phyloP scores from a whole-genome alignment of 2,329 filamentous ascomycete species.

The Xylariales sp. region DNA sequence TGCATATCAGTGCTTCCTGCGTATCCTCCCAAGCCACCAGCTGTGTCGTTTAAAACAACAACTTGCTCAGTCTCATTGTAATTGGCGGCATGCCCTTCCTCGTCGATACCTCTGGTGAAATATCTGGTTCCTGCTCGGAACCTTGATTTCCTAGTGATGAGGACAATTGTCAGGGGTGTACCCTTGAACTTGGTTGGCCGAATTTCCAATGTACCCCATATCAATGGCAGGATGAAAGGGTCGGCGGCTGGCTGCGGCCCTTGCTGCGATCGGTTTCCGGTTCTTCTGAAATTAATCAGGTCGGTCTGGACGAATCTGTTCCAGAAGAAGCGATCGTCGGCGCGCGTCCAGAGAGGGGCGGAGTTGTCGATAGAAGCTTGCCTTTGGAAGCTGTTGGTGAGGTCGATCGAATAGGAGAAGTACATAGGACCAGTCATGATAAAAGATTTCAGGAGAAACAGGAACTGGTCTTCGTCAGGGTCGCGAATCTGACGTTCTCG shows the following conservation, averaged over 20 bases:
- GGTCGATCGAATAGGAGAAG: slow-evolving; percentile 96
- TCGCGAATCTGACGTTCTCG: slow-evolving; percentile 93
- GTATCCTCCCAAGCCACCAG: slow-evolving; percentile 80
- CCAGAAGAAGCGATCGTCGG: slow-evolving; percentile 99
- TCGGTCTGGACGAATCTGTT: slow-evolving; percentile 93
- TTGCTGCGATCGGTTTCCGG: slow-evolving; percentile 69
- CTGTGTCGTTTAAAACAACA: slow-evolving; percentile 85
- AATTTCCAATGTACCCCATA: slow-evolving; percentile 96
- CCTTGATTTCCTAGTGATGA: slow-evolving; percentile 90
- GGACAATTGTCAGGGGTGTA: slow-evolving; percentile 82
- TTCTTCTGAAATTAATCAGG: slow-evolving; percentile 85
- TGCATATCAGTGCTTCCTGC: slow-evolving; percentile 80
- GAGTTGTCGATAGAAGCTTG: slow-evolving; percentile 81
- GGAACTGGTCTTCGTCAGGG: slow-evolving; percentile 92
- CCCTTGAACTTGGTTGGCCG: slow-evolving; percentile 86
- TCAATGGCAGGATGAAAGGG: slow-evolving; percentile 93
- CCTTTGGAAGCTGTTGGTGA: slow-evolving; percentile 96
- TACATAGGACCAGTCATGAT: slow-evolving; percentile 91
- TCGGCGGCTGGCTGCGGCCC: slow-evolving; percentile 82
- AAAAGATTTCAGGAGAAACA: slow-evolving; percentile 82
- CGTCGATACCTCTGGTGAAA: slow-evolving; percentile 93
- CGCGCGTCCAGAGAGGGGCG: slow-evolving; percentile 86
- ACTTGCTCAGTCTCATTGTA: slow-evolving; percentile 99
- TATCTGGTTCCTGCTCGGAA: slow-evolving; percentile 92
- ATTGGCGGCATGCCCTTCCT: slow-evolving; percentile 94